Percentiles rank a stretch among this genome's conserved stretches.
Conservation (phyloP, 306 rosid genomes). For the Trifolium repens region DNA sequence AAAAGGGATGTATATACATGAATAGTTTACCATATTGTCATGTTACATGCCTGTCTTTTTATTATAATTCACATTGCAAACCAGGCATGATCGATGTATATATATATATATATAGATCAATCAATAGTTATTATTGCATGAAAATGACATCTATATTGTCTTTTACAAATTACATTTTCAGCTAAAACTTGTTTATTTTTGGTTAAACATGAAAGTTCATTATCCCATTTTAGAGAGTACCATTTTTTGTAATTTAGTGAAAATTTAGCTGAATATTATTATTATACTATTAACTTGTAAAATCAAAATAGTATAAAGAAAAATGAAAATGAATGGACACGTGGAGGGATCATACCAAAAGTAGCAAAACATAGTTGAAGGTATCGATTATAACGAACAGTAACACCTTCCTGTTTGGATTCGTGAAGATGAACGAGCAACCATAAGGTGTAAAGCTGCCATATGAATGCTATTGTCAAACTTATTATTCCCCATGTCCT, state of each 20-base stretch:
- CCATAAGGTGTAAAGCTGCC: slow-evolving; percentile 75
- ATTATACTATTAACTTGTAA: too few species aligned
- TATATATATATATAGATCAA: too few species aligned
- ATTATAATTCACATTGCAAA: neutral
- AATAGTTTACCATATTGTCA: neutral
- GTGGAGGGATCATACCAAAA: slow-evolving; percentile 48
- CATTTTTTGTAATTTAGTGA: neutral
- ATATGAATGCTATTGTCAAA: slow-evolving; percentile 55
- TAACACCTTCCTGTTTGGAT: slow-evolving; percentile 44
- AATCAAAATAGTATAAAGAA: too few species aligned
- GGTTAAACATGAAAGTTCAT: neutral
- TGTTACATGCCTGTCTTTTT: slow-evolving; percentile 5
- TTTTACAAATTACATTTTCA: neutral
- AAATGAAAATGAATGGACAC: neutral
- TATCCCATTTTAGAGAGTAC: neutral
- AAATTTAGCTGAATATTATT: neutral
- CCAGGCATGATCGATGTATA: neutral
- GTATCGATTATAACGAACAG: slow-evolving; percentile 61
- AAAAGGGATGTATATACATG: neutral
- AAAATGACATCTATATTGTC: neutral
- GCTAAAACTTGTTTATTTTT: neutral
- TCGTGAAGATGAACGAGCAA: slow-evolving; percentile 62
- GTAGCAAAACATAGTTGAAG: slow-evolving; percentile 55
- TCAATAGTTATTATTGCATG: neutral
- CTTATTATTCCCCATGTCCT: slow-evolving; percentile 71